Conservation (phyloP, 2,329 filamentous ascomycete genomes). For the Neurospora sp. region DNA sequence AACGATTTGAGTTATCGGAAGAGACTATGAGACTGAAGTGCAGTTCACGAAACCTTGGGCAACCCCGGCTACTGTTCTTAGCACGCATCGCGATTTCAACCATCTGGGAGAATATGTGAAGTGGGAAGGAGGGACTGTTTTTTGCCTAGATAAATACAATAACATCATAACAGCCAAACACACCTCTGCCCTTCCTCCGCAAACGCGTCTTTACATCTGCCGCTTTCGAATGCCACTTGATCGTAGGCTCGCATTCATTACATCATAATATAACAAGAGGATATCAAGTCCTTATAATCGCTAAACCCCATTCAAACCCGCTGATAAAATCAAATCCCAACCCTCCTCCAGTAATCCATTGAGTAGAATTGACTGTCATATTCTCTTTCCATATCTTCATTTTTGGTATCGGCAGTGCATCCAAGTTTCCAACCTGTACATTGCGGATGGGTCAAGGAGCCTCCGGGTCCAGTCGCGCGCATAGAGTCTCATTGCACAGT, state of each 20-base stretch:
- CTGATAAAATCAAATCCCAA: not conserved
- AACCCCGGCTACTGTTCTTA: not conserved
- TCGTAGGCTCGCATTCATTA: not conserved
- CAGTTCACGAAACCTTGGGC: not conserved
- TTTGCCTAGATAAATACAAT: not conserved
- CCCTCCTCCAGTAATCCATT: not conserved
- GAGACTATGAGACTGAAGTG: not conserved
- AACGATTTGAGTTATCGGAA: not conserved
- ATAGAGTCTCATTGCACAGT: not conserved
- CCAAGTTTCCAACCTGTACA: not conserved
- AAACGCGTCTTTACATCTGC: not conserved
- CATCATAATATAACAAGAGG: not conserved
- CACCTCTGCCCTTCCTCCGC: not conserved
- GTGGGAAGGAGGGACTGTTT: not conserved
- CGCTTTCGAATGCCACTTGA: not conserved
- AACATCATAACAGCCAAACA: not conserved
- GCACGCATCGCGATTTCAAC: not conserved
- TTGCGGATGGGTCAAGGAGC: not conserved
- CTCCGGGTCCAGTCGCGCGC: not conserved
- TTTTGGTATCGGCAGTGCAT: not conserved
- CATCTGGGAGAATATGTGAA: not conserved
- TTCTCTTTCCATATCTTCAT: not conserved
- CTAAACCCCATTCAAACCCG: not conserved
- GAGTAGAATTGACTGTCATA: not conserved
- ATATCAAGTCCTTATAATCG: not conserved